Base-by-base conservation (phyloP, 805 yeast species). In the Ogataea philodendri region DNA sequence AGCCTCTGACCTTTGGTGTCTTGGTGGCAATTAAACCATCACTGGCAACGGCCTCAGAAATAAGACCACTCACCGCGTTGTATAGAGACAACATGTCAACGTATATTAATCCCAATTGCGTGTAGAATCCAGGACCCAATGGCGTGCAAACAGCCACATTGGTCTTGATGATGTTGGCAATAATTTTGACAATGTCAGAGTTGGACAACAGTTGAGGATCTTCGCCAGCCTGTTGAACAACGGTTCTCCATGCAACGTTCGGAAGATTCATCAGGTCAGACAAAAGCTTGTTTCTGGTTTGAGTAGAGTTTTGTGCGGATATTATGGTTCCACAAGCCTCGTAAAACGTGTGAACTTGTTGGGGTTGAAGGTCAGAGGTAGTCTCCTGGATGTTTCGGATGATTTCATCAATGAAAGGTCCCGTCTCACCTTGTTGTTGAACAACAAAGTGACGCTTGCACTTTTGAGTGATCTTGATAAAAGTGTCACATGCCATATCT, bases 401-500 rank as follows among this genome's bases (percentile, higher is more conserved):
- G 45, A 93, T 89, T 49, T 87, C 95, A 56, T 84, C 85, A 48
- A 93, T 84, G 54, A 90, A 90, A 13, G 97, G 96, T 57, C 83
- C 95, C 6, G 74, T 59, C 65, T 94, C 97, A 45, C 81, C 82
- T 14, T 78, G 74, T 63, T 90, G 97, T 49, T 76, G 81, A 31
- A 84, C 82, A 25, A 90, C 95, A 63, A 93, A 93, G 63, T 90
- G 97, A 48, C 89, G 80, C 63, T 88, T 89, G 73, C 98, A 93
- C 65, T 93, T 93, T 49, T 78, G 81, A 15, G 96, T 86, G 60
- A 93, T 93, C 62, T 93, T 93, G 58, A 90, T 90, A 59, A 93
- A 93, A 1, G 99, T 93, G 63, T 93, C 99, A 70, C 98, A 93
- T 7, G 99, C 98, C 98, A 93, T 93, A 63, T 93, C 98, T 67